Percentiles rank a stretch among this genome's conserved stretches.
These are phyloP conservation scores for Hymenoscyphus fructigenus DNA, from an alignment of 2,329 filamentous ascomycete species.

Conservation along the genomic window DNA sequence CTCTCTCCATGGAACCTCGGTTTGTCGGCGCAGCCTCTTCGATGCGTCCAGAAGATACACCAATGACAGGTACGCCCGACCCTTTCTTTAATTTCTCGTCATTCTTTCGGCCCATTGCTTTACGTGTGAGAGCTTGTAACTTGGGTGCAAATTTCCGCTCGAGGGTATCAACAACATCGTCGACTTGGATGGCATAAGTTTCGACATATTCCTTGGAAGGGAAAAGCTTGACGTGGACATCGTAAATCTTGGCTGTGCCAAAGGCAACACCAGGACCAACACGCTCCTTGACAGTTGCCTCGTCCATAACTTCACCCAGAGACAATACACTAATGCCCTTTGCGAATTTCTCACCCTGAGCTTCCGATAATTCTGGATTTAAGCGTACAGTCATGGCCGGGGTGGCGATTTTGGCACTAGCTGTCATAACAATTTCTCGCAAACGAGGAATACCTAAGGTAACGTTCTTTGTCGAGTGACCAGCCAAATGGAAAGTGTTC, in stretches of 20 bases:
- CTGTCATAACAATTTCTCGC: constrained; percentile 97
- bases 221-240: constrained; percentile 81
- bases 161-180: constrained; percentile 77
- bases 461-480: constrained; percentile 97
- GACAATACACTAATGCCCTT: constrained; percentile 89
- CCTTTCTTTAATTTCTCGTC: constrained; percentile 57
- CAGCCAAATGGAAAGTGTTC: constrained; percentile 99
- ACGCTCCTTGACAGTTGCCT: constrained; percentile 75
- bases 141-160: constrained; percentile 75
- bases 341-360: constrained; percentile 75
- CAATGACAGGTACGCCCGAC: constrained; percentile 75
- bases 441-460: constrained; percentile 97
- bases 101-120: constrained; percentile 82
- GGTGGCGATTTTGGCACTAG: constrained; percentile 83
- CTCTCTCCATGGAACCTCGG: constrained; percentile 53
- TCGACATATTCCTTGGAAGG: constrained; percentile 77
- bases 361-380: constrained; percentile 66
- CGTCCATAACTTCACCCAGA: constrained; percentile 80
- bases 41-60: constrained; percentile 57
- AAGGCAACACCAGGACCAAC: constrained; percentile 70
- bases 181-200: constrained; percentile 78
- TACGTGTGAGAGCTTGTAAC: constrained; percentile 68
- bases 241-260: constrained; percentile 78
- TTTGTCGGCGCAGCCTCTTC: constrained; percentile 51
- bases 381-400: constrained; percentile 85